These are phyloP conservation scores for Emmonsia crescens DNA, from an alignment of 2,329 filamentous ascomycete genomes.

Conservation along the genomic window DNA sequence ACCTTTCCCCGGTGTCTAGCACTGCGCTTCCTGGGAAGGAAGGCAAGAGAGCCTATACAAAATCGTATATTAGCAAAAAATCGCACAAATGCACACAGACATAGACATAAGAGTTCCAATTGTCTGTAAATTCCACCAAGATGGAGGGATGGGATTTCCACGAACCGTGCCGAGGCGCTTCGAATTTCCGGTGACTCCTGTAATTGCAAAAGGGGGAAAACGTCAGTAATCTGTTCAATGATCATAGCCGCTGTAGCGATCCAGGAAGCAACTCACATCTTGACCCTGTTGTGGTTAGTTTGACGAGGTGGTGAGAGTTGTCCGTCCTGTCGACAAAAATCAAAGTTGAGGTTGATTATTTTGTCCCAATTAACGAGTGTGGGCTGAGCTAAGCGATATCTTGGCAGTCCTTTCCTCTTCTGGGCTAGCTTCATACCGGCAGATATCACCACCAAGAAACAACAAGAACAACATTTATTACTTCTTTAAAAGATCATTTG, in stretches of 20 bases:
- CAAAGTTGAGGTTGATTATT: conserved; percentile 17
- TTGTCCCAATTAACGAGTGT: conserved; percentile 34
- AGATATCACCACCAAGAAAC: too few species aligned
- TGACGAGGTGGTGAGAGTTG: conserved; percentile 30
- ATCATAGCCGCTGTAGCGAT: not conserved
- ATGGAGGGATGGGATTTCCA: conserved; percentile 17
- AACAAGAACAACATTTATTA: not conserved
- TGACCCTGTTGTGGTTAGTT: conserved; percentile 40
- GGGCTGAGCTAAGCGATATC: conserved; percentile 34
- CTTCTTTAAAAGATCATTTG: too few species aligned
- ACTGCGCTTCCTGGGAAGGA: conserved; percentile 82
- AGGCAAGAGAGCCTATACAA: conserved; percentile 59
- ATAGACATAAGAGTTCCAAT: not conserved
- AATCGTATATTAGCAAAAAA: conserved; percentile 17
- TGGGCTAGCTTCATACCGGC: not conserved
- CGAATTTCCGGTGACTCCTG: conserved; percentile 55
- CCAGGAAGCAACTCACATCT: conserved; percentile 31
- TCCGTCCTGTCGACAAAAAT: conserved; percentile 29
- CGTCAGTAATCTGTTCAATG: not conserved
- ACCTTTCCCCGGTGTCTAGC: conserved; percentile 93
- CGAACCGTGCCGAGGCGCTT: conserved; percentile 92
- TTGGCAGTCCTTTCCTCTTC: conserved; percentile 15
- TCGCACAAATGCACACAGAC: conserved; percentile 18
- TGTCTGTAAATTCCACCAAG: not conserved
- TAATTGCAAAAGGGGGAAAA: conserved; percentile 9